Conservation (phyloP, 768 basidiomycete species). For the Boletus eberwhitei region DNA sequence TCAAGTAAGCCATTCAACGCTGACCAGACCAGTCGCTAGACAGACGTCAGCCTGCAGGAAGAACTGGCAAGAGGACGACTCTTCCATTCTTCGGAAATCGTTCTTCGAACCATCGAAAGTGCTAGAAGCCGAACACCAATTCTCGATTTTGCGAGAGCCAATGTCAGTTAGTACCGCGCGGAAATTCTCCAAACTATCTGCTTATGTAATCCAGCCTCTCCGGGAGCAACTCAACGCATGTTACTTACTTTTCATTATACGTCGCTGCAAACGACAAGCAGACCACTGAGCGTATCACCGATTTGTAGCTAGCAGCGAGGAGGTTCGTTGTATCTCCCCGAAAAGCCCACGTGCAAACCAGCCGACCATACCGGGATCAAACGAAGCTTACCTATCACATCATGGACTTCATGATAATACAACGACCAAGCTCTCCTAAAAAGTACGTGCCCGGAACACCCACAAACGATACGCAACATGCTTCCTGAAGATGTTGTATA, state of each 20-base stretch:
- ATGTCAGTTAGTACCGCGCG: constrained; percentile 5
- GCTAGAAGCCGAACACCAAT: constrained; percentile 7
- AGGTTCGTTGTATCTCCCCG: neutral
- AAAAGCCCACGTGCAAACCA: neutral
- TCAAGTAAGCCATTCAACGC: neutral
- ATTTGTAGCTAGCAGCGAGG: too few relatives aligned
- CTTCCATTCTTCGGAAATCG: constrained; percentile 25
- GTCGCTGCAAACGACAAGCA: too few relatives aligned
- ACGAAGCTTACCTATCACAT: neutral
- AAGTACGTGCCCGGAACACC: neutral
- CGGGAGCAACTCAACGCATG: too few relatives aligned
- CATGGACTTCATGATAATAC: neutral
- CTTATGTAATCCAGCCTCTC: constrained; percentile 10
- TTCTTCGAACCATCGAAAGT: constrained; percentile 14
- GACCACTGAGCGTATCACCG: too few relatives aligned
- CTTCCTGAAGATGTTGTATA: constrained; percentile 10
- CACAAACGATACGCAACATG: neutral
- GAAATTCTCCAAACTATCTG: constrained; percentile 1
- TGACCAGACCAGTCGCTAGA: constrained; percentile 4
- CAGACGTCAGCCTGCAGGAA: constrained; percentile 3
- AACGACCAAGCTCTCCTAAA: neutral
- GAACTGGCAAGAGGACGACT: neutral
- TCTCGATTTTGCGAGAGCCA: constrained; percentile 18
- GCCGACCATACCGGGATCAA: neutral
- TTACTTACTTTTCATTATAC: too few relatives aligned